phyloP scores from a whole-genome alignment of 345 rosid species.

The Acer campestre region DNA sequence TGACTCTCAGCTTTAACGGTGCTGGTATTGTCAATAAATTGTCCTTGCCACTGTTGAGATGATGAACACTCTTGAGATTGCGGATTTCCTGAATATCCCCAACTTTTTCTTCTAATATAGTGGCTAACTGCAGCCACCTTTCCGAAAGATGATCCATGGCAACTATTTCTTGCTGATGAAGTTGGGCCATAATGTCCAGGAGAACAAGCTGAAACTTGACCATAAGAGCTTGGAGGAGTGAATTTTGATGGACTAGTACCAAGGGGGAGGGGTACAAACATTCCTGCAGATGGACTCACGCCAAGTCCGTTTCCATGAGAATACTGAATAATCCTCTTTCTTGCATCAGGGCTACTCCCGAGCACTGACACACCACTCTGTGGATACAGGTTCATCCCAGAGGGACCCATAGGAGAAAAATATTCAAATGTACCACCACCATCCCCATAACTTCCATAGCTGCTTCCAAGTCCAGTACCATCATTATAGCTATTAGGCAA shows the following conservation, averaged over 20 bases:
- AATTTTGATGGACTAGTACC: constrained; percentile 98
- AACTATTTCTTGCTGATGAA: constrained; percentile 86
- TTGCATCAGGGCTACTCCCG: constrained; percentile 95
- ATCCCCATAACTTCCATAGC: constrained; percentile 96
- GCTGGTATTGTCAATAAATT: constrained; percentile 46
- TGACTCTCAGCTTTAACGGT: constrained; percentile 55
- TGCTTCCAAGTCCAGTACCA: constrained; percentile 71
- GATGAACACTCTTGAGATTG: constrained; percentile 68
- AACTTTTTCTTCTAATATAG: constrained; percentile 73
- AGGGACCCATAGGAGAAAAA: constrained; percentile 89
- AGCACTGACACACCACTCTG: constrained; percentile 71
- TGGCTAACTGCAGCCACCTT: constrained; percentile 80
- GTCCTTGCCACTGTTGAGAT: constrained; percentile 69
- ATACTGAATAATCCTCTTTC: constrained; percentile 72
- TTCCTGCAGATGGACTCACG: constrained; percentile 89
- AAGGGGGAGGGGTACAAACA: constrained; percentile 85
- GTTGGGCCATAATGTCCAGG: constrained; percentile 96
- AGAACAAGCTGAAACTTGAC: constrained; percentile 71
- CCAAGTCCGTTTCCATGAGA: constrained; percentile 88
- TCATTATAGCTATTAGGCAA: constrained; percentile 75
- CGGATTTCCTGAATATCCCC: constrained; percentile 78
- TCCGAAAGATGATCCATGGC: constrained; percentile 92
- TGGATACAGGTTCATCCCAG: constrained; percentile 74
- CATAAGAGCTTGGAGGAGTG: constrained; percentile 80
- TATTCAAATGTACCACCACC: constrained; percentile 68